Percentiles rank a stretch among this genome's conserved stretches.
These are phyloP conservation scores for Parathielavia hyrcaniae DNA, from an alignment of 495 filamentous ascomycete genomes.

Conservation along the genomic window DNA sequence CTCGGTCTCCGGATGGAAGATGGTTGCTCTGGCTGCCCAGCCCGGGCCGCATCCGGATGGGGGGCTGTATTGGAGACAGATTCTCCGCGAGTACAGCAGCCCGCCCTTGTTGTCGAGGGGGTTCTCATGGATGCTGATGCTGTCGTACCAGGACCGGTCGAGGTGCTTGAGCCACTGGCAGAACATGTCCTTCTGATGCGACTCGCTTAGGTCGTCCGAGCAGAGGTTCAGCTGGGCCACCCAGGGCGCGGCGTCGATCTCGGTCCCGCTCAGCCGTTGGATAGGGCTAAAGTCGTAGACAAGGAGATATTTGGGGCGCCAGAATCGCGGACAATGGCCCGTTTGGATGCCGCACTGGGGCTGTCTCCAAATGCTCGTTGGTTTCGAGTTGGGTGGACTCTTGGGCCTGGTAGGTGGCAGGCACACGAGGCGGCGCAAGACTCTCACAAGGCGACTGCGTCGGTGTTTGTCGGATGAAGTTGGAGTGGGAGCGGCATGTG, in stretches of 20 bases:
- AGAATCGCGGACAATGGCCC: no score
- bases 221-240: not conserved
- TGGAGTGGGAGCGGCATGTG: not conserved
- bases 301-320: not conserved
- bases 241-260: not conserved
- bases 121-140: not conserved
- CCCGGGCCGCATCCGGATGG: no score
- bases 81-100: not conserved
- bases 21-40: not conserved
- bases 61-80: not conserved
- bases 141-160: not conserved
- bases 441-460: not conserved
- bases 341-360: no score
- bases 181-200: not conserved
- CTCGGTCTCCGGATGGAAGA: not conserved
- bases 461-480: not conserved
- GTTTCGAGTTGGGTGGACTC: no score
- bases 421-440: not conserved
- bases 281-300: not conserved
- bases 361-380: no score
- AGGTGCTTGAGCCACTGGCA: slow-evolving; percentile 1
- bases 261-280: no score
- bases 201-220: not conserved
- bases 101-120: not conserved
- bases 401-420: no score